Conservation (phyloP, 2,329 filamentous ascomycete genomes). For the Epichloe aotearoae region DNA sequence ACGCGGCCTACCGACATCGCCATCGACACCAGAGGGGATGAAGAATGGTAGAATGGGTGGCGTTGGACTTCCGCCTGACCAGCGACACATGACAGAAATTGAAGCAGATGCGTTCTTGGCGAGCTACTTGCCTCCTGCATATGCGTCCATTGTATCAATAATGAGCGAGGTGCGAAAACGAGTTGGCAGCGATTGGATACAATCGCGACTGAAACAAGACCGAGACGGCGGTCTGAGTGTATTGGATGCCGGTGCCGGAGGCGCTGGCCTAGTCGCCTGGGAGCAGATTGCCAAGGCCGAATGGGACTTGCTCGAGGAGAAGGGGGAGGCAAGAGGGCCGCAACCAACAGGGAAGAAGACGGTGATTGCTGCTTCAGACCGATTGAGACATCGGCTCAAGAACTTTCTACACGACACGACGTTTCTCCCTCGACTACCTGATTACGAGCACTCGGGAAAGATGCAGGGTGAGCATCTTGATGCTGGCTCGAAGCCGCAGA, state of each 20-base stretch:
- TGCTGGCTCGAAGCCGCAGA: conserved; percentile 37
- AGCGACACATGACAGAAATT: conserved; percentile 58
- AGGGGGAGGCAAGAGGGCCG: conserved; percentile 26
- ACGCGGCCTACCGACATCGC: conserved; percentile 59
- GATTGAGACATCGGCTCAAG: conserved; percentile 62
- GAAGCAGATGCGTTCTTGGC: conserved; percentile 63
- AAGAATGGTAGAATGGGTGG: conserved; percentile 47
- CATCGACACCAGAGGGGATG: conserved; percentile 49
- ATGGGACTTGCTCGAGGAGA: conserved; percentile 55
- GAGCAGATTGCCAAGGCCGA: conserved; percentile 68
- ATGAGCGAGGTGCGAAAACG: conserved; percentile 63
- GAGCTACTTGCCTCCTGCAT: conserved; percentile 55
- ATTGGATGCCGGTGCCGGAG: conserved; percentile 62
- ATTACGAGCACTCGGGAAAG: conserved; percentile 57
- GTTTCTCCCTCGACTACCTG: conserved; percentile 82
- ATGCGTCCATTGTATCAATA: conserved; percentile 52
- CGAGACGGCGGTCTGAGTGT: conserved; percentile 46
- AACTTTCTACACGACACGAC: conserved; percentile 75
- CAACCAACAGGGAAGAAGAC: conserved; percentile 59
- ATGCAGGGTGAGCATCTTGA: conserved; percentile 47
- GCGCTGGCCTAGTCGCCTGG: conserved; percentile 63
- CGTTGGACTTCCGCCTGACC: conserved; percentile 49
- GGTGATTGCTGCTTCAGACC: conserved; percentile 64
- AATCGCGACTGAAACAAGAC: conserved; percentile 45
- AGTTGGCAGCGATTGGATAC: conserved; percentile 58